These are phyloP conservation scores for Termitomyces sp. DNA, from an alignment of 768 basidiomycete species.

Conservation along the genomic window DNA sequence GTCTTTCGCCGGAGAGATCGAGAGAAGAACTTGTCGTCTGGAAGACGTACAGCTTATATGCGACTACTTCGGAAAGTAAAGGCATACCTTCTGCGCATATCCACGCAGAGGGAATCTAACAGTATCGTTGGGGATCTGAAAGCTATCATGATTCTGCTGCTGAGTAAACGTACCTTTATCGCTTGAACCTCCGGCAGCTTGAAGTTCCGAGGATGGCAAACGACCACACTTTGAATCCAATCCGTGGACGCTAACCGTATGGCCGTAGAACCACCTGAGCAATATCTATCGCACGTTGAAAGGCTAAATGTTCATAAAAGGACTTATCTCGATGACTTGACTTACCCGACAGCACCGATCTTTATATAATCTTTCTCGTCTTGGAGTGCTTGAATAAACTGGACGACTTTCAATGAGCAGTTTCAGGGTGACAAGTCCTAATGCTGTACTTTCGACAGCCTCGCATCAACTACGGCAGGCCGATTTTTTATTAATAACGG, in stretches of 20 bases:
- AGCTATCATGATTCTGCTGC: neutral
- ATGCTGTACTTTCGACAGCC: conserved; percentile 24
- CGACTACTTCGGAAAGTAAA: neutral
- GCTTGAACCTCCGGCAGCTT: conserved; percentile 27
- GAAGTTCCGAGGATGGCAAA: conserved; percentile 34
- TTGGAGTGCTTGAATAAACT: conserved; percentile 33
- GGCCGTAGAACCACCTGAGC: conserved; percentile 34
- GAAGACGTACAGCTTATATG: neutral
- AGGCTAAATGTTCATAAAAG: neutral
- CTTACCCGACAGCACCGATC: conserved; percentile 38
- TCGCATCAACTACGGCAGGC: conserved; percentile 23
- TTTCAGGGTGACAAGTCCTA: neutral
- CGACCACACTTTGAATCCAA: conserved; percentile 31
- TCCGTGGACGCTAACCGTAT: conserved; percentile 31
- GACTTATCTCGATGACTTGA: neutral
- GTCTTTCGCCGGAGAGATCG: conserved; percentile 21
- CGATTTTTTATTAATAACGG: conserved; percentile 25
- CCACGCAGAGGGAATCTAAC: conserved; percentile 28
- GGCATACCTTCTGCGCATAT: conserved; percentile 35
- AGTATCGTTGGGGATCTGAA: neutral
- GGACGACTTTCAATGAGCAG: neutral
- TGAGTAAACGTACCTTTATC: conserved; percentile 21
- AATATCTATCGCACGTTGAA: conserved; percentile 26
- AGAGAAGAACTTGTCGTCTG: conserved; percentile 35
- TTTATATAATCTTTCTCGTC: conserved; percentile 35